phyloP scores from a whole-genome alignment of 805 yeast species.

The Saturnispora besseyi region DNA sequence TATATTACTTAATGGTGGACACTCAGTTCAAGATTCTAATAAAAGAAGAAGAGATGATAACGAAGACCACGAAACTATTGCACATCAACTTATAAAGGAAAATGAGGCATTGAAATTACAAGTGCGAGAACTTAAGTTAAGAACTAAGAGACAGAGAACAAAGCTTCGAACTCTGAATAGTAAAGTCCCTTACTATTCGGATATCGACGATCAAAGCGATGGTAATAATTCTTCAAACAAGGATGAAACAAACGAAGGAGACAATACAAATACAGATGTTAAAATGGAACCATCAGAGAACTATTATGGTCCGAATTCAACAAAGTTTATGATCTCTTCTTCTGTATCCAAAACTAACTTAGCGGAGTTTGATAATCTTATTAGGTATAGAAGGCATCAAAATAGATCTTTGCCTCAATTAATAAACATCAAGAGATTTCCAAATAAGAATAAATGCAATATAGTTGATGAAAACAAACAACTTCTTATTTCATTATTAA shows the following conservation, averaged over 20 bases:
- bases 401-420: constrained; percentile 24
- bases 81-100: constrained; percentile 17
- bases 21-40: neutral
- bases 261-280: neutral
- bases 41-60: neutral
- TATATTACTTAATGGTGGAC: neutral
- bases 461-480: constrained; percentile 25
- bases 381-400: constrained; percentile 25
- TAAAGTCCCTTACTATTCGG: constrained; percentile 2
- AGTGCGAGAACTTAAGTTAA: constrained; percentile 21
- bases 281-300: constrained; percentile 27
- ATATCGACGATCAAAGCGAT: constrained; percentile 7
- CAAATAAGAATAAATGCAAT: constrained; percentile 4
- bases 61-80: neutral
- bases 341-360: constrained; percentile 22
- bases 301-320: constrained; percentile 45
- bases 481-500: constrained; percentile 30
- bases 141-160: constrained; percentile 15
- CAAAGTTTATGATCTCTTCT: constrained; percentile 37
- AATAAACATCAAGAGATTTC: constrained; percentile 6
- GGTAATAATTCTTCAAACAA: constrained; percentile 8
- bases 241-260: constrained; percentile 1
- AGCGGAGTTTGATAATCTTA: constrained; percentile 22
- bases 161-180: constrained; percentile 7
- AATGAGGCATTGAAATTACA: constrained; percentile 24